Evolutionary conservation across 169 alveolate genomes (phyloP), one percentile per base, ranked within the genome.

Genomic region (Eimeria zaria): DNA sequence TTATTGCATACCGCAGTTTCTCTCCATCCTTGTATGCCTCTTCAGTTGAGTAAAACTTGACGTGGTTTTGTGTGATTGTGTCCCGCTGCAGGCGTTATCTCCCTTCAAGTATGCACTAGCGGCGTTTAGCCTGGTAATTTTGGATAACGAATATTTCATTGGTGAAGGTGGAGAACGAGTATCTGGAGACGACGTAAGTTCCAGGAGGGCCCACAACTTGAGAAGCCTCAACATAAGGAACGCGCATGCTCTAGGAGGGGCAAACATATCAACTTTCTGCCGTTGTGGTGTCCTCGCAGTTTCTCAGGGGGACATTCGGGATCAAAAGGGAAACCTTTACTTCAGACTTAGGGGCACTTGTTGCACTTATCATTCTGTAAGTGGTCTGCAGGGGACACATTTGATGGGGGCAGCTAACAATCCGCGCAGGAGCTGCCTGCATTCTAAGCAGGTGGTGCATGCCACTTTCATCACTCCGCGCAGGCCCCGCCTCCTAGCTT

Each of bases 401-500:
- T 24, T 53, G 36, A 30, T 46, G 46, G 30, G 16, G 27, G 74
- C 58, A 33, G 24, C 76, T 53, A 39, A 8, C 33, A 7, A 8
- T 16, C 53, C 62, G 51, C 33, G n/a, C 76, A 55, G 74, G 30
- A 11, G 74, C 76, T 2, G 4, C 24, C 91, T 55, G 24, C 30
- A 51, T 39, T 33, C 24, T 83, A 11, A 30, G 24, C 18, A 9
- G 30, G 55, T 55, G 71, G 12, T 30, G 55, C 55, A 20, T 14
- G 6, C 62, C 12, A 18, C 20, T n/a, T 83, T 24, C 30, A 16
- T 87, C 67, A 14, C 6, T 62, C 41, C 51, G 53, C 62, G 22
- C 81, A 87, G 93, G 83, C 93, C 93, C n/a, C 93, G 93, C 83
- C 80, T 87, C 53, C 62, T 87, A 60, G 93, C 93, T 33, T 22